A percentile compares a stretch with the other conserved stretches of the same genome.
These are phyloP conservation scores for Trichoderma pleuroti DNA, from an alignment of 2,329 filamentous ascomycete species.

Conservation along the genomic window DNA sequence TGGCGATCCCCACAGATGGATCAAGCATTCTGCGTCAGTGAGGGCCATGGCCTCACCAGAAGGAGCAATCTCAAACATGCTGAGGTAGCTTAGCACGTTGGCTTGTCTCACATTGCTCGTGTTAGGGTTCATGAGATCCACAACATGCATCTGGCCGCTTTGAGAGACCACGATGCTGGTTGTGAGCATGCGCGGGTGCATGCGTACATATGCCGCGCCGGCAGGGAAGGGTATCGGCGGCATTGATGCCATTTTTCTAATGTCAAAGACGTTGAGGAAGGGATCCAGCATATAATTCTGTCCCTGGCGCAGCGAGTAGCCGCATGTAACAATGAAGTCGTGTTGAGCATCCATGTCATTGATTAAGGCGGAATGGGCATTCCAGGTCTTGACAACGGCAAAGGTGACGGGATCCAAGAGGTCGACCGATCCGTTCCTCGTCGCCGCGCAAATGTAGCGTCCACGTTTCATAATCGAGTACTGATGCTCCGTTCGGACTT, in stretches of 20 bases:
- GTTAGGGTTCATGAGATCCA: slow-evolving; percentile 92
- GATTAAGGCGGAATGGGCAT: slow-evolving; percentile 81
- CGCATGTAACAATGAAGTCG: slow-evolving; percentile 93
- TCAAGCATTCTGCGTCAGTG: slow-evolving; percentile 71
- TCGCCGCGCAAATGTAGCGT: slow-evolving; percentile 89
- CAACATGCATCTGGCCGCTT: slow-evolving; percentile 88
- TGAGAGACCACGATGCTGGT: slow-evolving; percentile 93
- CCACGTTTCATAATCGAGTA: slow-evolving; percentile 92
- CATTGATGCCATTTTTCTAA: slow-evolving; percentile 84
- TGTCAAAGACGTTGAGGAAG: slow-evolving; percentile 90
- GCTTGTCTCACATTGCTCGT: slow-evolving; percentile 81
- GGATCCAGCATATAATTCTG: slow-evolving; percentile 79
- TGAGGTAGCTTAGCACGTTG: slow-evolving; percentile 70
- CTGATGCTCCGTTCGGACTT: slow-evolving; percentile 66
- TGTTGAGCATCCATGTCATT: slow-evolving; percentile 97
- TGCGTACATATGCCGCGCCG: slow-evolving; percentile 88
- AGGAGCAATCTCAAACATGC: slow-evolving; percentile 79
- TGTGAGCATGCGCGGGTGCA: slow-evolving; percentile 94
- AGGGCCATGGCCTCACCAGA: slow-evolving; percentile 83
- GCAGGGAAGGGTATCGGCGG: slow-evolving; percentile 90
- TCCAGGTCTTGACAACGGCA: slow-evolving; percentile 79
- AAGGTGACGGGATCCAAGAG: slow-evolving; percentile 79
- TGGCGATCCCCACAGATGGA: slow-evolving; percentile 86
- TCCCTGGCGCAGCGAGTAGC: slow-evolving; percentile 76
- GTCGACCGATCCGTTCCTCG: slow-evolving; percentile 75